phyloP scores from a whole-genome alignment of 2,329 filamentous ascomycete genomes.

The Talaromyces verruculosus region DNA sequence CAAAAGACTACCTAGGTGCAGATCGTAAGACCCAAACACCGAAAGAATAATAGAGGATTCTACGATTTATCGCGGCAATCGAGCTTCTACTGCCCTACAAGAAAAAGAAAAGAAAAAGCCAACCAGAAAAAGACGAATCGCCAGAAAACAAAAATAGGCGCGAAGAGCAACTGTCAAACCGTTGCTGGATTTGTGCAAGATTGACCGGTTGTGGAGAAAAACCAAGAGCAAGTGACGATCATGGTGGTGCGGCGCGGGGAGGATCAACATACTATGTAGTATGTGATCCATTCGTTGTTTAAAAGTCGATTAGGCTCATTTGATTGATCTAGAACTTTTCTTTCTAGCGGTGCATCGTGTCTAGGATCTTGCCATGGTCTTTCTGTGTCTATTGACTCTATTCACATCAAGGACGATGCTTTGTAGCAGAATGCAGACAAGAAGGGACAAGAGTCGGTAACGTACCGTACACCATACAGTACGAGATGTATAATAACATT shows the following conservation, averaged over 20 bases:
- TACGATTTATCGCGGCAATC: neutral
- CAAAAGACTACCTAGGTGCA: neutral
- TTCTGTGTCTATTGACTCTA: neutral
- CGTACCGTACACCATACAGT: neutral
- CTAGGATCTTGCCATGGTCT: neutral
- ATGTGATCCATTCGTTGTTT: neutral
- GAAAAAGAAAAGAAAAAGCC: neutral
- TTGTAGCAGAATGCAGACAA: neutral
- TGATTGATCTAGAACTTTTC: slow-evolving; percentile 1
- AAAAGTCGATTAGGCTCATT: slow-evolving; percentile 5
- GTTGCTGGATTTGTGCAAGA: neutral
- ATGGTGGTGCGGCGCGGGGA: slow-evolving; percentile 5
- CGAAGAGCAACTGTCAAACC: neutral
- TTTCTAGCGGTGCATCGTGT: neutral
- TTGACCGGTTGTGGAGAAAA: slow-evolving; percentile 9
- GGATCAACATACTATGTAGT: slow-evolving; percentile 1
- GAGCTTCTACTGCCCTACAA: neutral
- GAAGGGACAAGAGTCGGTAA: neutral
- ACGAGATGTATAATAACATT: neutral
- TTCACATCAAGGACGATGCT: neutral
- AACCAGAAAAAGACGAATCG: neutral
- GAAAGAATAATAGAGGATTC: neutral
- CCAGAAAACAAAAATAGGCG: neutral
- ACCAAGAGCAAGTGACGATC: slow-evolving; percentile 8
- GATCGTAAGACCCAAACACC: neutral